phyloP scores from a whole-genome alignment of 2,329 filamentous ascomycete species.

The Cladosporium sp. region DNA sequence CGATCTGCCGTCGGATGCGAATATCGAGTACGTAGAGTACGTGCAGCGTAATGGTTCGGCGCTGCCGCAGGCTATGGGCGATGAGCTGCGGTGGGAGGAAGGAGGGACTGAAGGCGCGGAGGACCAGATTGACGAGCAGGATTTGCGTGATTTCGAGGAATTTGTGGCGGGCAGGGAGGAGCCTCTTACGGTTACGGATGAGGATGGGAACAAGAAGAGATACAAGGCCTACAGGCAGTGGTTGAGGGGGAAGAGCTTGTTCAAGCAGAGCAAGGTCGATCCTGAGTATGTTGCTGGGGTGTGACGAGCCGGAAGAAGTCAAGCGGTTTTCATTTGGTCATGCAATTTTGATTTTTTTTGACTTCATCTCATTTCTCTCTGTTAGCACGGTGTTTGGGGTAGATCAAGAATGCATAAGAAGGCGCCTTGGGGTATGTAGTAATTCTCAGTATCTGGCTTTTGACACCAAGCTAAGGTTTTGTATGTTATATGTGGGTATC shows the following conservation, averaged over 20 bases:
- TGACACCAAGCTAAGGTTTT: background rate
- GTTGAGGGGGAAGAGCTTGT: conserved; percentile 91
- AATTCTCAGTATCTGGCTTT: background rate
- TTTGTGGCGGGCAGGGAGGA: conserved; percentile 78
- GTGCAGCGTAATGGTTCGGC: conserved; percentile 57
- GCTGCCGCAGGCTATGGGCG: conserved; percentile 2
- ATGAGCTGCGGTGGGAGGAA: conserved; percentile 45
- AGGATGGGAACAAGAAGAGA: conserved; percentile 86
- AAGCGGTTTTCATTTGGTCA: background rate
- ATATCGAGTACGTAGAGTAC: conserved; percentile 77
- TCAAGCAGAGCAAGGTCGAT: conserved; percentile 74
- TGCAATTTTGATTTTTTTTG: background rate
- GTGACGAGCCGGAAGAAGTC: background rate
- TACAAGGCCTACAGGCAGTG: conserved; percentile 97
- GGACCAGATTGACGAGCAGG: conserved; percentile 61
- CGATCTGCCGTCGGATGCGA: conserved; percentile 60
- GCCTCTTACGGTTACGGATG: conserved; percentile 81
- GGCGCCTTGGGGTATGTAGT: background rate
- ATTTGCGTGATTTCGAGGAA: conserved; percentile 72
- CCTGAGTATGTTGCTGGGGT: conserved; percentile 43
- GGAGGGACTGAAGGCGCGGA: conserved; percentile 55
- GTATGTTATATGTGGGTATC: conserved; percentile 16
- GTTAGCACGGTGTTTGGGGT: background rate
- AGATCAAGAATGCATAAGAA: background rate
- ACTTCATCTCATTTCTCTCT: background rate